These are phyloP conservation scores for Basipetospora chlamydospora DNA, from an alignment of 2,329 filamentous ascomycete species.

Conservation along the genomic window DNA sequence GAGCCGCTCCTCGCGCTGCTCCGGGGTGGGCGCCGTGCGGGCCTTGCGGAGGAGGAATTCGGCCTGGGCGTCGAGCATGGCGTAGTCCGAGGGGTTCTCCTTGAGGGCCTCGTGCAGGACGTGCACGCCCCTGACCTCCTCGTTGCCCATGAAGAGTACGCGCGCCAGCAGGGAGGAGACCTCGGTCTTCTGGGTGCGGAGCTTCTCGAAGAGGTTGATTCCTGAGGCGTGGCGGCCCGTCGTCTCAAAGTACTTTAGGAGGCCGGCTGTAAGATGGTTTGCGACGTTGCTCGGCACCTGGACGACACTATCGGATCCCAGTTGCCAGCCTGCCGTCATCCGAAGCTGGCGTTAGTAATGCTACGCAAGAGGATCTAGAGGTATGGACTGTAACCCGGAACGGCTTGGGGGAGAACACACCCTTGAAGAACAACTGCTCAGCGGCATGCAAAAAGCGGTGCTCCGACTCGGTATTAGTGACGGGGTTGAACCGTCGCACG, in stretches of 20 bases:
- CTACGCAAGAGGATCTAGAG: too few relatives aligned
- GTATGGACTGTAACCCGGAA: too few relatives aligned
- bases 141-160: constrained; percentile 85
- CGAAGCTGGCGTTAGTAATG: constrained; percentile 10
- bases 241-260: constrained; percentile 88
- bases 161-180: constrained; percentile 85
- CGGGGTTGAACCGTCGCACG: constrained; percentile 92
- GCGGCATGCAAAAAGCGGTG: constrained; percentile 91
- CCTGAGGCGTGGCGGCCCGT: constrained; percentile 89
- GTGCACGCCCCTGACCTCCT: constrained; percentile 90
- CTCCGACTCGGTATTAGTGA: constrained; percentile 96
- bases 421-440: constrained; percentile 88
- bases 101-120: constrained; percentile 78
- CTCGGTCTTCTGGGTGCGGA: constrained; percentile 78
- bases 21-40: constrained; percentile 33
- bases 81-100: constrained; percentile 93
- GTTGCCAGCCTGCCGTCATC: constrained; percentile 75
- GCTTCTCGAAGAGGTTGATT: constrained; percentile 95
- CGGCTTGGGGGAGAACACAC: constrained; percentile 38
- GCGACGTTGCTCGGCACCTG: constrained; percentile 95
- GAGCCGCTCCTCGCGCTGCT: constrained; percentile 50
- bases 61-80: constrained; percentile 87
- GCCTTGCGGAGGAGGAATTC: constrained; percentile 84
- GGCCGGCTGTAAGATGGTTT: constrained; percentile 86
- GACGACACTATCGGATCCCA: constrained; percentile 92